Evolutionary conservation across 78 protist species (phyloP).

Genomic region (Dictyostelium capitatum): DNA sequence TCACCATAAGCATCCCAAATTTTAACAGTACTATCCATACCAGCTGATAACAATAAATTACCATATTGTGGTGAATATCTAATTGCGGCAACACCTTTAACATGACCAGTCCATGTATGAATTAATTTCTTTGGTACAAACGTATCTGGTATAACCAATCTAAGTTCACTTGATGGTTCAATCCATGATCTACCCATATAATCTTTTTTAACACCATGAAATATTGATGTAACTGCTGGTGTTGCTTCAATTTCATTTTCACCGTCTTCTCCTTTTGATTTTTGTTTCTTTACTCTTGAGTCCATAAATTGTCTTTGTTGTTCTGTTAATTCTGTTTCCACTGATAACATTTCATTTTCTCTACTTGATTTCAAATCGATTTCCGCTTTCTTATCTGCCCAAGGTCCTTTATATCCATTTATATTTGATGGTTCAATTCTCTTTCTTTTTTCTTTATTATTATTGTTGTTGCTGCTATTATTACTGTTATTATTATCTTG

Average conservation of each 20-base stretch:
- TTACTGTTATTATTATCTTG: neutral
- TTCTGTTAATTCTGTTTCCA: slow-evolving; percentile 1
- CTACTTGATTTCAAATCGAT: neutral
- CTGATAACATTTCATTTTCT: neutral
- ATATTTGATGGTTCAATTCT: slow-evolving; percentile 67
- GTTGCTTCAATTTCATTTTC: slow-evolving; percentile 2
- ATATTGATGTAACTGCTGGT: slow-evolving; percentile 24
- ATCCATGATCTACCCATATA: slow-evolving; percentile 84
- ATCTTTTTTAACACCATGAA: slow-evolving; percentile 36
- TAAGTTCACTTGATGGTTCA: slow-evolving; percentile 63
- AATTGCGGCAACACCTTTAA: slow-evolving; percentile 89
- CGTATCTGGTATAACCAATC: slow-evolving; percentile 5
- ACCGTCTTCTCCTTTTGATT: neutral
- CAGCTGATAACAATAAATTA: slow-evolving; percentile 91
- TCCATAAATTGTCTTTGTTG: slow-evolving; percentile 31
- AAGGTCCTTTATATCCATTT: slow-evolving; percentile 76
- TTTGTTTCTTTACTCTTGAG: slow-evolving; percentile 32
- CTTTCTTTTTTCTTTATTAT: slow-evolving; percentile 31
- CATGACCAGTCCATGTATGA: slow-evolving; percentile 86
- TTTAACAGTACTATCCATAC: slow-evolving; percentile 88
- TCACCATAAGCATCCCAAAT: slow-evolving; percentile 92
- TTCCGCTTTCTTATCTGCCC: slow-evolving; percentile 61
- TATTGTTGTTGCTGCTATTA: neutral
- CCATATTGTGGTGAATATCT: slow-evolving; percentile 90
- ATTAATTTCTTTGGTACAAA: slow-evolving; percentile 84